These are phyloP conservation scores for Lactifluus piperatus DNA, from an alignment of 768 basidiomycete species.

Conservation along the genomic window DNA sequence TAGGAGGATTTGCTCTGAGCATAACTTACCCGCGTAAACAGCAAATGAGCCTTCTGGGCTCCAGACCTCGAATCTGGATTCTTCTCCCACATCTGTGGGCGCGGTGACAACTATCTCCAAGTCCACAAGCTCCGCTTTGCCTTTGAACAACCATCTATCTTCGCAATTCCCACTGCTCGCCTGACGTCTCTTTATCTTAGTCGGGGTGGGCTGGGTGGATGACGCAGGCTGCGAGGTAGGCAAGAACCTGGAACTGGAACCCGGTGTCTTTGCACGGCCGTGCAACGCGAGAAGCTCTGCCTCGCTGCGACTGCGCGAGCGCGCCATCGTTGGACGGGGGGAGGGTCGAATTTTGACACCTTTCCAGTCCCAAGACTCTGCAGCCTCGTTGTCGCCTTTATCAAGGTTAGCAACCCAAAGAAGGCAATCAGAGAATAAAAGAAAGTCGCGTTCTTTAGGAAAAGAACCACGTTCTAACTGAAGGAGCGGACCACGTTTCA, in stretches of 20 bases:
- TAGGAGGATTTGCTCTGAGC: too few species aligned
- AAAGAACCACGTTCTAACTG: slow-evolving; percentile 46
- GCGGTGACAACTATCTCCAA: slow-evolving; percentile 57
- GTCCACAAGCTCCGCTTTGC: slow-evolving; percentile 61
- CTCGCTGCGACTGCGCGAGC: slow-evolving; percentile 53
- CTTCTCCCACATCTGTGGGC: slow-evolving; percentile 41
- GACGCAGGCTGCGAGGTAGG: slow-evolving; percentile 2
- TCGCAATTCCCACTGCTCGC: slow-evolving; percentile 34
- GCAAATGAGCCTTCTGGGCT: slow-evolving; percentile 75
- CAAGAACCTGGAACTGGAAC: background rate
- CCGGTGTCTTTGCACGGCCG: slow-evolving; percentile 13
- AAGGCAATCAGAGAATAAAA: slow-evolving; percentile 77
- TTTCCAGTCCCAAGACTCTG: slow-evolving; percentile 22
- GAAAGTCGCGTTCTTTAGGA: slow-evolving; percentile 55
- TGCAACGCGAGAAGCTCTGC: slow-evolving; percentile 36
- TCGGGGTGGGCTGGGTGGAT: slow-evolving; percentile 14
- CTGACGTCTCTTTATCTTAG: slow-evolving; percentile 25
- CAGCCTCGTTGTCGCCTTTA: slow-evolving; percentile 21
- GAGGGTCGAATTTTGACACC: slow-evolving; percentile 6
- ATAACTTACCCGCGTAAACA: slow-evolving; percentile 51
- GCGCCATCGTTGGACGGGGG: slow-evolving; percentile 29
- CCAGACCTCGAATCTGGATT: slow-evolving; percentile 58
- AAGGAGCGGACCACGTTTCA: slow-evolving; percentile 57
- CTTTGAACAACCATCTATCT: slow-evolving; percentile 68
- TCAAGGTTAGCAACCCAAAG: slow-evolving; percentile 59